Conservation (phyloP, 1,284 basidiomycete genomes). For the Psilocybe mexicana region DNA sequence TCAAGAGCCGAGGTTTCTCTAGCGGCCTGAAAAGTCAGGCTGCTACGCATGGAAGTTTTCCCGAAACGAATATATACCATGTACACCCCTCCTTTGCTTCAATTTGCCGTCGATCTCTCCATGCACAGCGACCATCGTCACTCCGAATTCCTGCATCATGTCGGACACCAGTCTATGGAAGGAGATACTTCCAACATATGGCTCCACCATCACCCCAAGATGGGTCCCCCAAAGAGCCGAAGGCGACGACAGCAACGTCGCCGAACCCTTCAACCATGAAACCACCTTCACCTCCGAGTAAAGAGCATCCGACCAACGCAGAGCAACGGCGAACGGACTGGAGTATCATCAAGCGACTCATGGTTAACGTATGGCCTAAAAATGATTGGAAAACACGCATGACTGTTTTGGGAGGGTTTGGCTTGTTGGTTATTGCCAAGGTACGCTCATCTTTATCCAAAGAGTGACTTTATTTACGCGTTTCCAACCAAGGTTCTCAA, state of each 20-base stretch:
- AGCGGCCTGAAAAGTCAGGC: no score
- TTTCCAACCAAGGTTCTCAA: constrained; percentile 68
- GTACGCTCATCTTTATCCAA: constrained; percentile 40
- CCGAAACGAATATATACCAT: no score
- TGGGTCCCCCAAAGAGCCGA: constrained; percentile 1
- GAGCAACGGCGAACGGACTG: constrained; percentile 72
- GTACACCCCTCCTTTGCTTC: background rate
- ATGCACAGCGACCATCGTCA: background rate
- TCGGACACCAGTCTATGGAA: background rate
- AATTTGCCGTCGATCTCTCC: background rate
- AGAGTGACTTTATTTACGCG: background rate
- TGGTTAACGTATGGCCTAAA: constrained; percentile 74
- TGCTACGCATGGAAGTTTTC: no score
- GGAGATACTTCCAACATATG: constrained; percentile 22
- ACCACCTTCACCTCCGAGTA: constrained; percentile 6
- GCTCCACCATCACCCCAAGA: constrained; percentile 21
- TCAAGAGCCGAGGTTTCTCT: no score
- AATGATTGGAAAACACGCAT: constrained; percentile 74
- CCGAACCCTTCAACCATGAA: constrained; percentile 6
- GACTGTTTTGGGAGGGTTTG: constrained; percentile 84
- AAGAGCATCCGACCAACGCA: constrained; percentile 30
- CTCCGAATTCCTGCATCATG: background rate
- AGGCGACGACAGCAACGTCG: constrained; percentile 4
- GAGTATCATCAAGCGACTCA: constrained; percentile 62
- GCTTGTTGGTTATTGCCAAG: constrained; percentile 85